Base-by-base conservation (phyloP, 1,139 yeast species). In the Meyerozyma carpophila region DNA sequence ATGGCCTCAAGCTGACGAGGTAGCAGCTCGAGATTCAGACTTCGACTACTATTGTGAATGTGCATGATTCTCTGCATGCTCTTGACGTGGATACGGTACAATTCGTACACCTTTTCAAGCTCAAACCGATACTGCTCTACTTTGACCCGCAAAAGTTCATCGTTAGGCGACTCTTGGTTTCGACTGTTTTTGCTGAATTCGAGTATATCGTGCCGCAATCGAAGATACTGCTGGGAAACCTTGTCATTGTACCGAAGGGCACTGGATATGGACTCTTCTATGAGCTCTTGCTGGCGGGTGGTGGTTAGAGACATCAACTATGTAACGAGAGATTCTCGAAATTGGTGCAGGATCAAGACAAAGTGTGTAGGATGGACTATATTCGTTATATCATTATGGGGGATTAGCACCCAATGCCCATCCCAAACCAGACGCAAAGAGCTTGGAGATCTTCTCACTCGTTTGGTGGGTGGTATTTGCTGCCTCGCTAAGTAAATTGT, bases 391-490 rank as follows among this genome's bases (percentile, higher is more conserved):
- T 31, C 34, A 14, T 31, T 31, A 31, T 31, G 34, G 8, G 10
- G 34, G 50, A 41, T 66, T 70, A 3, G 85, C 85, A 5, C 85
- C 85, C 48, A 80, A 77, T 1, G 84, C 85, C 85, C 85, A 80
- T 2, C 84, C 85, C 39, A 80, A 61, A 1, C 85, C 84, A 32
- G 79, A 70, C 1, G 76, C 82, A 44, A 80, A 64, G 46, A 80
- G 57, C 47, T 71, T 75, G 5, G 81, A 73, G 7, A 79, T 50
- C 53, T 75, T 78, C 44, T 76, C 82, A 37, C 79, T 62, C 5
- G 74, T 74, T 32, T 69, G 68, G 39, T 56, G 55, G 2, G 70
- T 65, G 11, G 68, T 62, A 14, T 55, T 53, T 11, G 69, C 56
- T 8, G 70, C 70, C 39, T 68, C 71, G 39, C 53, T 62, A n/a